Evolutionary conservation across 306 rosid species (phyloP), one percentile per base, ranked within the genome.

Genomic region (Prunus kanzakura): DNA sequence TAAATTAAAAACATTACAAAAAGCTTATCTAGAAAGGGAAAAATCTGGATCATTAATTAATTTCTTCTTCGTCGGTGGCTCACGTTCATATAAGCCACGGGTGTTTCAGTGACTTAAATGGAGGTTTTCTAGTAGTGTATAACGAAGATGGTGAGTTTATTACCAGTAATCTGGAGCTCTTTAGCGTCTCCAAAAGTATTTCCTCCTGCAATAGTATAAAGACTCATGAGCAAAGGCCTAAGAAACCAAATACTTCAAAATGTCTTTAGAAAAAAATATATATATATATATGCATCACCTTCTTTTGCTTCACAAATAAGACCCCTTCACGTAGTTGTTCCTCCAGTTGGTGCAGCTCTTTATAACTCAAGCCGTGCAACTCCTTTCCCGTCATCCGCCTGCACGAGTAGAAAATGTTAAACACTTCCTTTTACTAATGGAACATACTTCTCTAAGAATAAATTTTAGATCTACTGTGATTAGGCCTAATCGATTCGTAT

Each of bases 321-420:
- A 90, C 43, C 65, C 91, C 92, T 80, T 87, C 87, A 29, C 70
- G 75, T 61, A 90, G 74, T 72, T 90, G 90, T 66, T 83, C 83
- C 81, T 92, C 96, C 50, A 93, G 64, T 25, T 75, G 70, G 38
- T 87, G 88, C 65, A 93, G 56, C 30, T 93, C 94, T 32, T 78
- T 87, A 14, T 82, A 76, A 80, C 80, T 81, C 89, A 93, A 69
- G 16, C 87, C 90, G 71, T 93, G 89, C 71, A 93, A 82, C 72
- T 89, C 89, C 76, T 90, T 84, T 41, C 96, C 94, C 78, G 38
- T 81, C 90, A 86, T 78, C 70, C 83, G 84, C 84, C 98, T 93
- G 54, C 51, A 85, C 54, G 50, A 78, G 23, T 23, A 74, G 29
- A 67, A 67, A 76, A 35, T 45, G 3, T n/a, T 35, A 41, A 38